Evolutionary conservation across 2,329 filamentous ascomycete genomes (phyloP).

Genomic region (Trichoderma breve): DNA sequence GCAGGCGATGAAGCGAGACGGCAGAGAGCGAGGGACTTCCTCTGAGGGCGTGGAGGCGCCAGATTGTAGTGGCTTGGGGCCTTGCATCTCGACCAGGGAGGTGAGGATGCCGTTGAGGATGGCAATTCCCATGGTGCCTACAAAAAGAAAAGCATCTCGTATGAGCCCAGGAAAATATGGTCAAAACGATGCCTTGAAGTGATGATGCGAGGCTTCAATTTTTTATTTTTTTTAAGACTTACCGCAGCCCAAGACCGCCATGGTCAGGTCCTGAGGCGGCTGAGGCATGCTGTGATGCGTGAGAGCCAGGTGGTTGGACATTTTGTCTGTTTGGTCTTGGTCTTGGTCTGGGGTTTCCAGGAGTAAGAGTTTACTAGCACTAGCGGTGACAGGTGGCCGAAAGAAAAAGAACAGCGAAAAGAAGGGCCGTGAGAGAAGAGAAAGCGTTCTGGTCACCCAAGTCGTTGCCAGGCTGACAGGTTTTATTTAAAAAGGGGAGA

Average conservation of each 20-base stretch:
- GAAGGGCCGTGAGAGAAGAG: not conserved
- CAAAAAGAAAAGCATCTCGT: not conserved
- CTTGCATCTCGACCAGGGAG: constrained; percentile 58
- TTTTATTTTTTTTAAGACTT: constrained; percentile 34
- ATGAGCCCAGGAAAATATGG: not conserved
- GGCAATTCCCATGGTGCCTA: constrained; percentile 81
- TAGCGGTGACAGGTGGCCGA: constrained; percentile 15
- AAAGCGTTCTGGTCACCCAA: not conserved
- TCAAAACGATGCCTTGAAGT: not conserved
- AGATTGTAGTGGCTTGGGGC: constrained; percentile 46
- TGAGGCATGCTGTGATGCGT: constrained; percentile 36
- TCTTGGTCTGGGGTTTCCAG: not conserved
- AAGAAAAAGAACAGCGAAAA: not conserved
- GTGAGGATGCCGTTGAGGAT: constrained; percentile 78
- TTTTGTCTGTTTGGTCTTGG: constrained; percentile 15
- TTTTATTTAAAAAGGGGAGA: not conserved
- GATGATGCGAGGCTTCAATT: not conserved
- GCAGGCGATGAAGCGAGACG: constrained; percentile 76
- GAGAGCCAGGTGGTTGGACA: constrained; percentile 32
- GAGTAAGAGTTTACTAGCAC: not conserved
- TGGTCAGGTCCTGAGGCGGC: constrained; percentile 55
- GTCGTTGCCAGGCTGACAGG: not conserved
- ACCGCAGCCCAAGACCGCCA: constrained; percentile 82
- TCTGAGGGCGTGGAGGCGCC: constrained; percentile 45
- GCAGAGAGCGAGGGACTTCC: constrained; percentile 57